Evolutionary conservation across 768 basidiomycete genomes (phyloP).

Genomic region (Lactarius sanguifluus): DNA sequence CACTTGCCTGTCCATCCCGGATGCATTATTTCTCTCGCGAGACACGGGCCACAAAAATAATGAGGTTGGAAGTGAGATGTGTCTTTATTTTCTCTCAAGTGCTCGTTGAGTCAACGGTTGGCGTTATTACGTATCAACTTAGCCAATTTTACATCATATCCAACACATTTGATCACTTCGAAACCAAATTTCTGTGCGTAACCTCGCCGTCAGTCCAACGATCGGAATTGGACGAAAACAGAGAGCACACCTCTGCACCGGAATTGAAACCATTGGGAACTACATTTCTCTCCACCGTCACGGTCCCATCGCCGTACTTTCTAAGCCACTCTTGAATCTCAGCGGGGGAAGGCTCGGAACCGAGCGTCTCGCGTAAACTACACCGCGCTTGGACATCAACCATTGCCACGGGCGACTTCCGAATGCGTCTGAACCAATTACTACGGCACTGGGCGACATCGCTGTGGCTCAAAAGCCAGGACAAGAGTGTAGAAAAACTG

Average conservation of each 20-base stretch:
- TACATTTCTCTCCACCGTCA: rapidly evolving
- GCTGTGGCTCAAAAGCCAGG: not conserved
- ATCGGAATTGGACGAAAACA: not conserved
- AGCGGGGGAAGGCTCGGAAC: not conserved
- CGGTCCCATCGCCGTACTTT: no score
- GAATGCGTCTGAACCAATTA: rapidly evolving
- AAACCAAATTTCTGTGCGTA: not conserved
- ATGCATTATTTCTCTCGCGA: no score
- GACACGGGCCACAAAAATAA: no score
- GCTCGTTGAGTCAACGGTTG: not conserved
- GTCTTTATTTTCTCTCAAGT: no score
- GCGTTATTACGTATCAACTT: not conserved
- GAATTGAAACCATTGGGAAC: not conserved
- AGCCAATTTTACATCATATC: conserved; percentile 1
- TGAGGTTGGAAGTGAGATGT: no score
- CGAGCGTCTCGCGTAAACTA: not conserved
- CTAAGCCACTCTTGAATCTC: conserved; percentile 3
- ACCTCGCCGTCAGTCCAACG: not conserved
- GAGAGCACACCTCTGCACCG: conserved; percentile 13
- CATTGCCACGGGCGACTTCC: rapidly evolving
- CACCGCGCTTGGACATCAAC: not conserved
- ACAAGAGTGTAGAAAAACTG: not conserved
- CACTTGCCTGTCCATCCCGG: no score
- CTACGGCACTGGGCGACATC: not conserved
- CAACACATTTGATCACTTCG: conserved; percentile 1